Base-by-base conservation (phyloP, 495 filamentous ascomycete species). In the Aspergillus sclerotioniger region DNA sequence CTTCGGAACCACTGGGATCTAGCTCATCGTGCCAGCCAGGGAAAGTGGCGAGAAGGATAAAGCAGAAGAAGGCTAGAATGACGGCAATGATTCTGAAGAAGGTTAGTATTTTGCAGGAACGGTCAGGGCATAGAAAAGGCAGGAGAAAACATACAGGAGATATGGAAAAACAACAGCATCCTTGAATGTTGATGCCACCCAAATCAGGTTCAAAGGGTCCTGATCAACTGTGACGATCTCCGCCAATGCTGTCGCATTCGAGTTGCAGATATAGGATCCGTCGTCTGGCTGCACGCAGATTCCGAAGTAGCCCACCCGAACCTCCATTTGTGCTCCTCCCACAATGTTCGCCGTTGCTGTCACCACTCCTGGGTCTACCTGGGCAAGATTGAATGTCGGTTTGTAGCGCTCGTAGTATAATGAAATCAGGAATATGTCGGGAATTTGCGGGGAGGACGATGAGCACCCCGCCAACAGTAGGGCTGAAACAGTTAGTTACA, bases 281-380 rank as follows among this genome's bases (percentile, higher is more conserved):
- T 76, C 78, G 60, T 86, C 82, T 5, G 80, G 80, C 60, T 83
- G 82, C 57, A 88, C 74, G 65, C 86, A 89, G 69, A 89, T 84
- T 58, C 86, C 86, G 60, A 89, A 89, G 70, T 87, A 89, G 28
- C 86, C 86, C 16, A 89, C 86, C 3, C 86, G 81, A n/a, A 88
- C 86, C 66, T 87, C 85, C 47, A 89, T 70, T 55, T 82, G 72
- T 2, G 86, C 85, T 33, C 71, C 71, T 48, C 83, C 82, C 45
- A 89, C 86, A 43, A 89, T 85, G 60, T 87, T 86, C 35, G 81
- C 77, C 47, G 87, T 86, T 19, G 86, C 83, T 3, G 75, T 76
- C 53, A 87, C 85, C 54, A 92, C 89, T 37, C 87, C 89, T 54
- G 91, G 92, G 67, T 94, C 83, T 53, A 92, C 90, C 76, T 97